Evolutionary conservation across 1,284 basidiomycete genomes (phyloP), one percentile per base, ranked within the genome.

Genomic region (Farysia itapuensis): DNA sequence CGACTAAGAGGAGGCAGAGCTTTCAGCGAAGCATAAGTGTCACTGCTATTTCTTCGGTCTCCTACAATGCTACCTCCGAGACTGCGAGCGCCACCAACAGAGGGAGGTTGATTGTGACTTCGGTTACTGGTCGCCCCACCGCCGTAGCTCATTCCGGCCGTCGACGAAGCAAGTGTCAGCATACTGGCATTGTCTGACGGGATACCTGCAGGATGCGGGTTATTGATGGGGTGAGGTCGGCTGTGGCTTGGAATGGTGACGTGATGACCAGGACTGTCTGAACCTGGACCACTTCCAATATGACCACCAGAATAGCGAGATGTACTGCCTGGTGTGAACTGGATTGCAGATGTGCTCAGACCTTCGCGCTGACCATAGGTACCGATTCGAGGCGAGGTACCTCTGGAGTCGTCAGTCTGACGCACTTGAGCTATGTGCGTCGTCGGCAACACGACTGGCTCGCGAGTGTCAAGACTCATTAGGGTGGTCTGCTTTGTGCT

Each of bases 401-500:
- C 46, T 19, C 53, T 46, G 14, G 42, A 49, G 25, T 58, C 57
- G 13, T 46, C 51, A 7, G 37, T 42, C 28, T 81, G 80, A 25
- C 86, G 86, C 7, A 85, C 87, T 72, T 93, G 88, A 4, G 91
- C 91, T 61, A 95, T 96, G 78, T 92, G 91, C 7, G 86, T 92
- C 81, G 90, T 86, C 18, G 58, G 60, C 4, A 58, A 46, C 14
- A 64, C 38, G 3, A 40, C 42, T 6, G 47, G 36, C 16, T 60
- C 65, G 30, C 61, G 57, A 7, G 53, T 65, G 13, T 96, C 92
- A 51, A 94, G 84, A 64, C 88, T 91, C 32, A 95, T 82, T 20
- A 95, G 78, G 0, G 93, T 97, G 2, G 93, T 97, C 2, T 91
- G 93, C 77, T 96, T 96, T 5, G 93, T 97, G 71, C 89, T 90